Evolutionary conservation across 116 monocot species (phyloP).

Genomic region (Papilionanthe hybrid): DNA sequence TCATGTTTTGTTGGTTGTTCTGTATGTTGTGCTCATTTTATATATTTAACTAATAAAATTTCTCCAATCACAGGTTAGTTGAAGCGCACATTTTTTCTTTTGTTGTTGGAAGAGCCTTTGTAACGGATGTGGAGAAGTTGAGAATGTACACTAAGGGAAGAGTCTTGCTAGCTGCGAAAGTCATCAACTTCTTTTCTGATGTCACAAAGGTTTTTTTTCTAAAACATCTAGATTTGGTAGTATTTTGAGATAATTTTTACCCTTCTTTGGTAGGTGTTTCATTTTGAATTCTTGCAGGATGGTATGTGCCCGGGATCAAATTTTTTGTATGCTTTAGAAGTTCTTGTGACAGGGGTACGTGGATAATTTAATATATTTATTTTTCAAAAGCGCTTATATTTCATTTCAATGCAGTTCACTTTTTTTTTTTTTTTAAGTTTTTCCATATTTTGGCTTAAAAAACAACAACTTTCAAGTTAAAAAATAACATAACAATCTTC

Average conservation of each 20-base stretch:
- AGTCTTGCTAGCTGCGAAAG: conserved; percentile 53
- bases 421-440: too few species aligned
- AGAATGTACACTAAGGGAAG: conserved; percentile 64
- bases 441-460: neutral
- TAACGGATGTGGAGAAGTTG: conserved; percentile 92
- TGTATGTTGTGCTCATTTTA: neutral
- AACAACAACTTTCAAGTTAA: neutral
- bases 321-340: conserved; percentile 87
- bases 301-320: conserved; percentile 78
- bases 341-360: conserved; percentile 90
- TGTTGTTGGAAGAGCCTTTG: conserved; percentile 99
- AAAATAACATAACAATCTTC: neutral
- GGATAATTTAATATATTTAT: neutral
- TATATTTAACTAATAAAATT: conserved; percentile 5
- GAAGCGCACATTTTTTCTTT: conserved; percentile 99
- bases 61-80: conserved; percentile 61
- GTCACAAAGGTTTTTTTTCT: conserved; percentile 51
- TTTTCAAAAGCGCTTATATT: neutral
- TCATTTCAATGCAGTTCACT: neutral
- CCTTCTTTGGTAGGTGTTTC: conserved; percentile 4
- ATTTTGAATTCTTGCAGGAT: conserved; percentile 41
- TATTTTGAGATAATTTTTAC: neutral
- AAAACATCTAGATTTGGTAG: neutral
- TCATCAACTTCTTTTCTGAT: conserved; percentile 78
- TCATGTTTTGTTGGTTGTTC: neutral